Base-by-base conservation (phyloP, 495 filamentous ascomycete genomes). In the Penicillium riverlandense region DNA sequence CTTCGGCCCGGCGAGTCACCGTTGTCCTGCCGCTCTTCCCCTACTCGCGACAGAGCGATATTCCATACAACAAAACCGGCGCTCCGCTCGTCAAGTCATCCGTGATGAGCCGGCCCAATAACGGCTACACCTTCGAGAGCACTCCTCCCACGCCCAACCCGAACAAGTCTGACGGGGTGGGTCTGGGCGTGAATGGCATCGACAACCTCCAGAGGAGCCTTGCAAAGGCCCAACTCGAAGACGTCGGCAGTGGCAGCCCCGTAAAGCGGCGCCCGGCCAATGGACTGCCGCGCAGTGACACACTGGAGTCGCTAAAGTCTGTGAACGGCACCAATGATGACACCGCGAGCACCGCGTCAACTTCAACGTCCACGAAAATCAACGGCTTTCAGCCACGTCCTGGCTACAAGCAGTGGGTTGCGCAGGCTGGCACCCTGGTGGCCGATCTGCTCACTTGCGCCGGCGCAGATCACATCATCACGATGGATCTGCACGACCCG, bases 381-480 rank as follows among this genome's bases (percentile, higher is more conserved):
- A 63, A 58, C 39, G 45, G 74, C 33, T 95, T 96, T 67, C 70
- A 85, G 50, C 83, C 88, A 1, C 87, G 88, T 50, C 86, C 89
- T 1, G 92, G 92, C 11, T 98, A 97, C 61, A 94, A 90, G 66
- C 88, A 95, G 71, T 97, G 94, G 92, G 90, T 98, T 51, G 92
- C 92, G 16, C 92, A 96, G 67, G 91, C 92, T 37, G 92, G 92
- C 40, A 97, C 92, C 12, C 75, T 98, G 50, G 86, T 98, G 14
- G 92, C 92, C 15, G 90, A 96, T 61, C 78, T 98, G 40, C 69
- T 98, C 44, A 96, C 89, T 34, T 96, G 90, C 62, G 92, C 92
- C 48, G 92, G 92, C 41, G 89, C 92, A 15, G 94, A 98, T 67
- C 92, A 97, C 65, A 68, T 98, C 61, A 89, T 98, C 56, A 97